Base-by-base conservation (phyloP, 495 filamentous ascomycete species). In the Cryomyces minteri region DNA sequence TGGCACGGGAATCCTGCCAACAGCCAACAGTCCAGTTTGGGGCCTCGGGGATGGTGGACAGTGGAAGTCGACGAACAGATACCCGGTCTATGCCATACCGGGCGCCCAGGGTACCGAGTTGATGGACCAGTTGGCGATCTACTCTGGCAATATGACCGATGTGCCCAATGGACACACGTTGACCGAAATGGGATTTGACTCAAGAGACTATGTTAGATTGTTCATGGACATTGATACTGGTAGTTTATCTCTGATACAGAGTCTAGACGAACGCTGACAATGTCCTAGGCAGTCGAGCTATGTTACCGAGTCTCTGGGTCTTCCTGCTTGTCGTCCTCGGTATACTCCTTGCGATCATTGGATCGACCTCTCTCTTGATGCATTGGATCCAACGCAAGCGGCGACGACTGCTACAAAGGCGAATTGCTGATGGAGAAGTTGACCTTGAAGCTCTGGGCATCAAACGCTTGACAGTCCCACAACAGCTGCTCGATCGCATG, bases 31-130 rank as follows among this genome's bases (percentile, higher is more conserved):
- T 42, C 43, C 63, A 0, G 56, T 62, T 5, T 95, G 88, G 88
- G 52, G 67, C 29, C 61, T 94, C 11, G 62, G 72, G 5, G 82
- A 81, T 53, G 67, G 66, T 3, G 68, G 62, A 1, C 57, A 54
- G 14, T 92, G 85, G 84, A 81, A 71, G 57, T 54, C 56, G 5
- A 51, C 66, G 6, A 75, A 78, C 52, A 55, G 66, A 11, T 94
- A 72, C 55, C 88, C 88, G 0, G 69, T 93, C n/a, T 94, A 85
- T 60, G 88, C 84, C 18, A 71, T 96, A 4, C 72, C 84, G 0
- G 76, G 83, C 3, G 46, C 60, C 11, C 67, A 68, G 12, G 88
- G 86, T 38, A 53, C 60, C 5, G 60, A 67, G 14, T 66, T 94
- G 55, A 82, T 94, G 76, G 52, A 73, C 36, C 71, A 85, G 53